Percentiles rank a stretch among this genome's conserved stretches.
Conservation (phyloP, 306 rosid species). For the Cucurbita argyrosperma region DNA sequence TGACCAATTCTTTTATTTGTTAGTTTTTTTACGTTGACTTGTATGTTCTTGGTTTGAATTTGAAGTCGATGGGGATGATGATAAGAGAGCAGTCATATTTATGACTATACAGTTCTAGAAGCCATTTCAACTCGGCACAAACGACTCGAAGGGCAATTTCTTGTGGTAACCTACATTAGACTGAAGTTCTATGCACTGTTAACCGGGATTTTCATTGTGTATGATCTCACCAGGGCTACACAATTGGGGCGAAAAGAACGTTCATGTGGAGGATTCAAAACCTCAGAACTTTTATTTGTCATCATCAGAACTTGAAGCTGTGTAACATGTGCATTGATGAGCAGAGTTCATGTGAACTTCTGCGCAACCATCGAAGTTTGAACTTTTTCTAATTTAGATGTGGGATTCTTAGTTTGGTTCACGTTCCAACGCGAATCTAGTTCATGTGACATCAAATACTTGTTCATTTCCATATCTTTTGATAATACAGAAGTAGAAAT, state of each 20-base stretch:
- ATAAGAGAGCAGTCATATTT: neutral
- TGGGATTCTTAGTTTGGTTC: neutral
- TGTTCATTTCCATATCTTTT: neutral
- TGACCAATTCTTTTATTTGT: neutral
- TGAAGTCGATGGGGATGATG: neutral
- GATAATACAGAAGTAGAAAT: neutral
- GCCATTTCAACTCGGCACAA: neutral
- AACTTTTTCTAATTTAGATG: neutral
- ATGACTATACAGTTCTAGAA: neutral
- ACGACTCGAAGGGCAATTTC: neutral
- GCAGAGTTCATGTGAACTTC: too few relatives aligned
- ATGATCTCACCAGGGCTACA: neutral
- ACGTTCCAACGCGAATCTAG: neutral
- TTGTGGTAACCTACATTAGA: neutral
- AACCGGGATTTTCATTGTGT: neutral
- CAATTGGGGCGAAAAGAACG: neutral
- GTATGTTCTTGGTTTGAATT: neutral
- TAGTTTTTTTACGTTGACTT: neutral
- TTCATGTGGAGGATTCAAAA: neutral
- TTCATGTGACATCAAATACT: neutral
- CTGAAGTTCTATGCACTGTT: neutral
- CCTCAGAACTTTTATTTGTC: neutral
- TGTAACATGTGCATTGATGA: neutral
- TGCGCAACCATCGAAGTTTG: neutral
- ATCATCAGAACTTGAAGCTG: neutral